Base-by-base conservation (phyloP, 2,329 filamentous ascomycete genomes). In the Calonectria henricotiae region DNA sequence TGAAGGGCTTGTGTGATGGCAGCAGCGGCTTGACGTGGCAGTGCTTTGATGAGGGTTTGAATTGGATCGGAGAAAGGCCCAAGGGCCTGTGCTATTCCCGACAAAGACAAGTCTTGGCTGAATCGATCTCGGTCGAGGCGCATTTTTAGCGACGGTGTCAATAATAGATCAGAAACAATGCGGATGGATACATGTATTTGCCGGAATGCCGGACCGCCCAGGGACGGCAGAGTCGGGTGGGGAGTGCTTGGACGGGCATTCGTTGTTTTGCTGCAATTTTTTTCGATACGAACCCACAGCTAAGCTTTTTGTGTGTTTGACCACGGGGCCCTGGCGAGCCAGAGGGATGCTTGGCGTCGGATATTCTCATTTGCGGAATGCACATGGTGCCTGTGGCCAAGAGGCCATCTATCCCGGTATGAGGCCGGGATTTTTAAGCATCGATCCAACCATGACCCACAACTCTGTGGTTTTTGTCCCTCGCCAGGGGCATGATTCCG, bases 361-460 rank as follows among this genome's bases (percentile, higher is more conserved):
- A 15, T 23, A 35, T 37, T 55, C 30, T 55, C 32, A 55, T 55
- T 55, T 55, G 51, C 51, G 51, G 51, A 55, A 55, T 55, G 32
- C 51, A 55, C 32, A 13, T 32, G 35, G 51, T 23, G 32, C 30
- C 35, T 55, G 32, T 20, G 30, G 32, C 51, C n/a, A 55, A 35
- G 51, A 35, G 51, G n/a, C 51, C 51, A 55, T 37, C 37, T 55
- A 55, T 55, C 51, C 51, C 32, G 51, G 32, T 20, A 37, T 32
- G 4, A 27, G 12, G 12, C n/a, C 51, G 12, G 51, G 51, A 23
- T 23, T 55, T 55, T 55, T 55, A 55, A 55, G 51, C 51, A 55
- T 55, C 51, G 51, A 55, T 55, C 51, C 51, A 55, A 55, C 51
- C 51, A 55, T 55, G 51, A 11, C 51, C 51, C 51, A 55, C 51